Evolutionary conservation across 1,139 yeast species (phyloP).

Genomic region (Diutina ranongensis): DNA sequence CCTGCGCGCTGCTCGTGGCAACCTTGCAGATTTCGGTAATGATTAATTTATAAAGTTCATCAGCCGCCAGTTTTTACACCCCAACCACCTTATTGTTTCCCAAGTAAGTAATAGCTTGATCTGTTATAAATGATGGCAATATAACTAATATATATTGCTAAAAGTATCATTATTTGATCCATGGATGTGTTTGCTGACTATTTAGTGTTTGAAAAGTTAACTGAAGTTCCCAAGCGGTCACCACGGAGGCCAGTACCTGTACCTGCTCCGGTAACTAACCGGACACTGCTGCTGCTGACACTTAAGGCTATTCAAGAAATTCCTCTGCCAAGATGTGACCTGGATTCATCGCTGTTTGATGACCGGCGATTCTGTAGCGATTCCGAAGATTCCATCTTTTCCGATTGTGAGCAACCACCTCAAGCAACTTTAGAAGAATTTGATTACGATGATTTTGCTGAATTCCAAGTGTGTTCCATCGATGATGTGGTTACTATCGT

Average conservation of each 20-base stretch:
- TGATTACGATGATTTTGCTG: constrained; percentile 13
- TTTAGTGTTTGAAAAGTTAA: background rate
- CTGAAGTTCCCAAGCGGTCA: constrained; percentile 10
- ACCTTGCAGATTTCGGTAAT: background rate
- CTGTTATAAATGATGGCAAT: background rate
- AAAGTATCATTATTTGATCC: too few relatives aligned
- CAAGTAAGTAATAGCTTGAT: background rate
- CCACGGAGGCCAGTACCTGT: constrained; percentile 6
- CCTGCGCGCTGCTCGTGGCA: background rate
- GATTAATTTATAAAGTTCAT: background rate
- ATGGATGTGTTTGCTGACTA: background rate
- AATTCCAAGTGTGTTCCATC: constrained; percentile 12
- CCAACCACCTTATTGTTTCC: background rate
- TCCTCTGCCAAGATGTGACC: constrained; percentile 7
- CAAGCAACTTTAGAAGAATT: constrained; percentile 10
- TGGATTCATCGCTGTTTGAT: constrained; percentile 2
- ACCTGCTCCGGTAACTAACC: background rate
- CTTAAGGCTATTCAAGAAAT: constrained; percentile 11
- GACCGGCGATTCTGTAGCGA: constrained; percentile 8
- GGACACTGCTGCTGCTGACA: constrained; percentile 1
- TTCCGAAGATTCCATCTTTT: constrained; percentile 15
- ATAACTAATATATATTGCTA: background rate
- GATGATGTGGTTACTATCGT: constrained; percentile 17
- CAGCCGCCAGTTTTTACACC: background rate
- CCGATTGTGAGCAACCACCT: constrained; percentile 9